These are phyloP conservation scores for Citrus mangshanensis DNA, from an alignment of 345 rosid genomes.

Conservation along the genomic window DNA sequence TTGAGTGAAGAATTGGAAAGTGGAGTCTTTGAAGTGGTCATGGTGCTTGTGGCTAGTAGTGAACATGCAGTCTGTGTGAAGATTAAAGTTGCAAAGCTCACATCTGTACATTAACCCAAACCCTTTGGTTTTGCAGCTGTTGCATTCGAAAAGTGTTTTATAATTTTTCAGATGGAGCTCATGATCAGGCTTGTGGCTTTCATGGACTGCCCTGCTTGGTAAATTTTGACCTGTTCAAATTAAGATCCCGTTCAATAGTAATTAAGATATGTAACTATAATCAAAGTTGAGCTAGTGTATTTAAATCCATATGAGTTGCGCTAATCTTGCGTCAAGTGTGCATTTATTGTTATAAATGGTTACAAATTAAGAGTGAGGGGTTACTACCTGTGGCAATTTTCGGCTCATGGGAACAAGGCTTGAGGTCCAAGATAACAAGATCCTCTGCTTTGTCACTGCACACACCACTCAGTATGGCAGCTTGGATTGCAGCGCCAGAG, in stretches of 20 bases:
- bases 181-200: not conserved
- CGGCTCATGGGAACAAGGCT: constrained; percentile 2
- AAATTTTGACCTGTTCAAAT: not conserved
- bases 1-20: not conserved
- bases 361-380: no score
- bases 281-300: not conserved
- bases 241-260: no score
- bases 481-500: constrained; percentile 46
- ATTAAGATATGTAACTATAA: no score
- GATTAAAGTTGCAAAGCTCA: not conserved
- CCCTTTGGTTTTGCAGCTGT: not conserved
- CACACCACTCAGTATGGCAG: constrained; percentile 43
- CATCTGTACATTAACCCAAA: not conserved
- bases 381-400: not conserved
- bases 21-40: not conserved
- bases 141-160: not conserved
- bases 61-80: not conserved
- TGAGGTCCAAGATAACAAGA: constrained; percentile 30
- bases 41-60: not conserved
- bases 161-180: not conserved
- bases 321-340: no score
- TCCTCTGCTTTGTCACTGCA: constrained; percentile 36
- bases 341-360: no score
- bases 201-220: not conserved
- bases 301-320: no score